Conservation (phyloP, 192 early-diverging fungal genomes). For the Lobosporangium transversale region DNA sequence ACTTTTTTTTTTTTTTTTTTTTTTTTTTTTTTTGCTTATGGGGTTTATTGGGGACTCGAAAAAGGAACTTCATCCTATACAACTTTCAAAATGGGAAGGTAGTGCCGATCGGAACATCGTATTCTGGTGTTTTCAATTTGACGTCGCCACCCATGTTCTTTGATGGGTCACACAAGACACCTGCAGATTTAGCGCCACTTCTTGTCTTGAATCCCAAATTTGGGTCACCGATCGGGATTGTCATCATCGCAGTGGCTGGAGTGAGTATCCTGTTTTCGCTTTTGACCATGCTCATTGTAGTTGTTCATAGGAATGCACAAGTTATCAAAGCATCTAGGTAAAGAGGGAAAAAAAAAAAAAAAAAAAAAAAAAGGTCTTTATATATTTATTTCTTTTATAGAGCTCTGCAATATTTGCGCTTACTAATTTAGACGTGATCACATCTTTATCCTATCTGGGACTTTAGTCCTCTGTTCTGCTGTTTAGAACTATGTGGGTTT, state of each 20-base stretch:
- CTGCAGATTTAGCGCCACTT: constrained; percentile 37
- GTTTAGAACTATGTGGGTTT: constrained; percentile 55
- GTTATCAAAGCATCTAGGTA: constrained; percentile 57
- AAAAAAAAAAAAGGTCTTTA: no score
- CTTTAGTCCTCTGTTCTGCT: constrained; percentile 57
- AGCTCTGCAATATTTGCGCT: no score
- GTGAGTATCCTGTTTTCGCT: constrained; percentile 45
- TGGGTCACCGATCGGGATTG: constrained; percentile 25
- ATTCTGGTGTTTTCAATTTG: constrained; percentile 43
- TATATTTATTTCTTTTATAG: no score
- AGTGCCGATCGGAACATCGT: constrained; percentile 42
- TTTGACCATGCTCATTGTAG: constrained; percentile 45
- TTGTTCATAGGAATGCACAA: constrained; percentile 46
- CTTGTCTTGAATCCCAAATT: constrained; percentile 44
- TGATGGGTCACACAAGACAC: constrained; percentile 40
- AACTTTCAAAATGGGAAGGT: constrained; percentile 49
- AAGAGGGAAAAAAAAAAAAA: background rate
- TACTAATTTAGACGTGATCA: no score
- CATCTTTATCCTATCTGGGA: no score
- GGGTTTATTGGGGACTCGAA: no score
- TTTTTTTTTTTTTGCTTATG: background rate
- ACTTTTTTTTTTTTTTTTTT: no score
- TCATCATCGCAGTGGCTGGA: constrained; percentile 33
- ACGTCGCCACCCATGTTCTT: constrained; percentile 49
- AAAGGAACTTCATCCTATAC: constrained; percentile 54